Percentiles rank a stretch among this genome's conserved stretches.
Evolutionary conservation across 2,329 filamentous ascomycete species (phyloP).

Genomic region (Diaporthe ampelina): DNA sequence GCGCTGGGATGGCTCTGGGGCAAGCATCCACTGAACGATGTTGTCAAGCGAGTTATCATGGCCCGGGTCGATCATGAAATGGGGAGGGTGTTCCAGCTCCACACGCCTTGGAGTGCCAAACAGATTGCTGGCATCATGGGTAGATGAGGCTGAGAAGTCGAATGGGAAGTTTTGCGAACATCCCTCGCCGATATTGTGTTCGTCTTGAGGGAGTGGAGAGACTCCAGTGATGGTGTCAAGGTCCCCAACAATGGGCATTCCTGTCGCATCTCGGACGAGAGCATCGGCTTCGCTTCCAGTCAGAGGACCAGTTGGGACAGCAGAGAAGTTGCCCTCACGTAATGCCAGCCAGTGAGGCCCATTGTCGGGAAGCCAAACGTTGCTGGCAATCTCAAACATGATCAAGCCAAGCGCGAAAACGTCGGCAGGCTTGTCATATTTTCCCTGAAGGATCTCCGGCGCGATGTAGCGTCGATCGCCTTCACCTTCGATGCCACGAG

Average conservation of each 20-base stretch:
- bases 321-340: conserved; percentile 88
- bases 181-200: conserved; percentile 37
- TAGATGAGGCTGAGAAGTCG: conserved; percentile 43
- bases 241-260: conserved; percentile 69
- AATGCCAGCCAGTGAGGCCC: conserved; percentile 92
- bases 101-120: conserved; percentile 64
- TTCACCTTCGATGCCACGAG: conserved; percentile 85
- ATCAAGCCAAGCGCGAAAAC: conserved; percentile 95
- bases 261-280: conserved; percentile 81
- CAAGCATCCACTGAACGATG: conserved; percentile 90
- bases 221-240: conserved; percentile 39
- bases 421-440: conserved; percentile 91
- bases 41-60: conserved; percentile 84
- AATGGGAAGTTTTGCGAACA: conserved; percentile 43
- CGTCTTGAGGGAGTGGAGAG: conserved; percentile 25
- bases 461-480: conserved; percentile 97
- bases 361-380: conserved; percentile 94
- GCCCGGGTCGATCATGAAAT: conserved; percentile 86
- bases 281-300: conserved; percentile 83
- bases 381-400: conserved; percentile 93
- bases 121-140: conserved; percentile 55
- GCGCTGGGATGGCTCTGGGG: conserved; percentile 78
- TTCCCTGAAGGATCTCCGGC: conserved; percentile 88
- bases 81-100: conserved; percentile 75
- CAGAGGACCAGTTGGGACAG: conserved; percentile 80